Evolutionary conservation across 108 stramenopile species (phyloP).

Genomic region (Skeletonema costatum): DNA sequence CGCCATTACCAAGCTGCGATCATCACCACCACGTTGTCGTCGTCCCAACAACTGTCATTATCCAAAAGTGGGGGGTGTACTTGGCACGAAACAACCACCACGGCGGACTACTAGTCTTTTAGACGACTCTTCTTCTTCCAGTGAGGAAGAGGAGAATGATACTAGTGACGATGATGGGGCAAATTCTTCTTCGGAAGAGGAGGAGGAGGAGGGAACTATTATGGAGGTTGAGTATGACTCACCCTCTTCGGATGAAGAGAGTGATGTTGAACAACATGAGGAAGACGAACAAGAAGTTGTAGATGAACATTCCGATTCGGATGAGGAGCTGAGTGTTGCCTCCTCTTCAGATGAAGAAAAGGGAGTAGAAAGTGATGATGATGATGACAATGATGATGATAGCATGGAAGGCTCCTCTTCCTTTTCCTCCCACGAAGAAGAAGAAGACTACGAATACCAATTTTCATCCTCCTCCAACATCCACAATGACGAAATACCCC

Average conservation of each 20-base stretch:
- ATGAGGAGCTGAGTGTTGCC: not conserved
- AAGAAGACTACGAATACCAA: not conserved
- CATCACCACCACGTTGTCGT: no score
- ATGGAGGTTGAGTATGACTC: no score
- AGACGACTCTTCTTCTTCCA: no score
- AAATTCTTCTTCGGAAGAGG: no score
- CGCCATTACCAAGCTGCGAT: no score
- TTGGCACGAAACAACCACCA: no score
- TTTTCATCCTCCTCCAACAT: not conserved
- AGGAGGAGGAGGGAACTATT: no score
- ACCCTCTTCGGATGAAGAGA: not conserved
- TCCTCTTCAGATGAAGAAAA: not conserved
- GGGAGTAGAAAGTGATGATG: not conserved
- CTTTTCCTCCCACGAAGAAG: constrained; percentile 6
- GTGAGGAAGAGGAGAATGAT: no score
- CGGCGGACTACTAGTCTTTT: no score
- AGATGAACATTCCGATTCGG: not conserved
- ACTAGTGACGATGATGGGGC: no score
- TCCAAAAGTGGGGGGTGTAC: no score
- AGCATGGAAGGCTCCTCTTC: constrained; percentile 13
- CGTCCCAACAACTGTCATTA: no score
- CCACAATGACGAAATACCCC: not conserved
- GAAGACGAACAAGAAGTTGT: not conserved
- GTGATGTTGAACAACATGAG: not conserved
- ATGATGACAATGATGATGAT: constrained; percentile 13